Evolutionary conservation across 768 basidiomycete species (phyloP), one percentile per base, ranked within the genome.

Genomic region (Mrakia gelida): DNA sequence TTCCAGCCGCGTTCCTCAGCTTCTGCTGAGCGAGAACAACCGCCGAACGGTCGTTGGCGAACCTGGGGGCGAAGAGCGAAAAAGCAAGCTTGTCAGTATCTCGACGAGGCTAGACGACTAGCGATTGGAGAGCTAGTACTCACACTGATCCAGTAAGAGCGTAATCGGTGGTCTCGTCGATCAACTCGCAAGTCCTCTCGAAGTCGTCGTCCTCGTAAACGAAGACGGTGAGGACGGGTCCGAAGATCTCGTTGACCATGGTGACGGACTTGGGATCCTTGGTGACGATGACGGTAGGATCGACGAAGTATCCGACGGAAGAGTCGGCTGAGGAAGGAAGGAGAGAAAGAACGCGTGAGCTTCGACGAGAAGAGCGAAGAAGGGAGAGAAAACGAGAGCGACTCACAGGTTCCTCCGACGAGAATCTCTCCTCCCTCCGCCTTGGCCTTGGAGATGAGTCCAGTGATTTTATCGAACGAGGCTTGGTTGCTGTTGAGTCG

Each of bases 201-300:
- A 88, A 97, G 77, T 96, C 89, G 28, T 85, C 88, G 82, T 98
- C 96, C 79, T 94, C 90, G 83, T 91, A 99, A 2, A 98, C 91
- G 85, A 89, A 98, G 77, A 92, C 89, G 91, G 93, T 74, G 26
- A 80, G 68, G 71, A 76, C 70, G 34, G 97, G 97, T 1, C 97
- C 97, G 81, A 99, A 98, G 81, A 99, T 92, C 86, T 99, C 97
- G 81, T 98, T 93, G 10, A 88, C 89, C 89, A 99, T 92, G 49
- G 79, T 76, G 63, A 79, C 68, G 38, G 79, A 92, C 79, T 89
- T 89, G 59, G 97, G 94, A 83, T 98, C 93, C 82, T 92, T 92
- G 81, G 91, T 96, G 79, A 93, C 85, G 82, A 99, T 95, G 77
- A 98, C 90, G 11, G 97, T 99, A 5, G 97, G 97, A 84, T 95